Percentiles rank a stretch among this genome's conserved stretches.
These are phyloP conservation scores for Acrasis kona DNA, from an alignment of 78 protist genomes.

Conservation along the genomic window DNA sequence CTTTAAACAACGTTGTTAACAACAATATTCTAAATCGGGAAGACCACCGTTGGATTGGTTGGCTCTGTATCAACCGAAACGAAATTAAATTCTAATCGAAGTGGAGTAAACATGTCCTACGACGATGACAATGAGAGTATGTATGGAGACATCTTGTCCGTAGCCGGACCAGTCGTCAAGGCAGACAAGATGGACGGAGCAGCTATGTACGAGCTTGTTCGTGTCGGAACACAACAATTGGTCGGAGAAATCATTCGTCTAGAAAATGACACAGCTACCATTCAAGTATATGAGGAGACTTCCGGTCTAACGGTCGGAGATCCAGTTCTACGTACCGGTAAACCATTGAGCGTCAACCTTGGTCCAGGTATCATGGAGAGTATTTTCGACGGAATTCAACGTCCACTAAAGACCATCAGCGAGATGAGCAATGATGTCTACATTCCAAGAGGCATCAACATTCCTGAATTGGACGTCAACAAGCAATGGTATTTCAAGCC, in stretches of 20 bases:
- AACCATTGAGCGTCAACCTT: conserved; percentile 97
- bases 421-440: conserved; percentile 69
- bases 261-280: conserved; percentile 97
- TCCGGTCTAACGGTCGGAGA: conserved; percentile 99
- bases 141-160: conserved; percentile 38
- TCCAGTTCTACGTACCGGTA: conserved; percentile 93
- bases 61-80: too few relatives aligned
- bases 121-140: conserved; percentile 10
- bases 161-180: conserved; percentile 98
- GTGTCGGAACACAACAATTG: conserved; percentile 88
- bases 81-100: too few relatives aligned
- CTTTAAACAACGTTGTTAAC: too few relatives aligned
- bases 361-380: conserved; percentile 98
- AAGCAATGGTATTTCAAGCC: conserved; percentile 84
- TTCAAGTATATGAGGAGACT: conserved; percentile 99
- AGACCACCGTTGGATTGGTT: too few relatives aligned
- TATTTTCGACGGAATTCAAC: conserved; percentile 99
- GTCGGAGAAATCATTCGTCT: conserved; percentile 99
- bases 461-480: conserved; percentile 67
- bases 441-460: conserved; percentile 95
- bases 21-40: too few relatives aligned
- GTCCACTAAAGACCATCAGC: conserved; percentile 87
- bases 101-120: too few relatives aligned
- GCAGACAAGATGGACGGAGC: conserved; percentile 98
- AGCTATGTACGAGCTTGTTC: conserved; percentile 99